Conservation (phyloP, 306 rosid species). For the Corylus heterophylla region DNA sequence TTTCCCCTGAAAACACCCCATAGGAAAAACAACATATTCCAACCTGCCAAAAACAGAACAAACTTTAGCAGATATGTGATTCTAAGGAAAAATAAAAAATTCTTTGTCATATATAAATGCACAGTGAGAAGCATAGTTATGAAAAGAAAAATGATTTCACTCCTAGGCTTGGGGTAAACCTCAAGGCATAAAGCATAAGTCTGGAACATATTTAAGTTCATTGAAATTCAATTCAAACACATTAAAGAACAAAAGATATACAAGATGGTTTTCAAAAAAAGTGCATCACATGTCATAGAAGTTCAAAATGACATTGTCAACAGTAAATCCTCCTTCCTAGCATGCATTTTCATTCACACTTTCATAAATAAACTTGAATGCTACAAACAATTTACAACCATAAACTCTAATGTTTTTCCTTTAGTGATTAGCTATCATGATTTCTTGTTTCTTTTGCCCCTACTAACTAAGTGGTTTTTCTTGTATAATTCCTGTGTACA, state of each 20-base stretch:
- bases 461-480: too few relatives aligned
- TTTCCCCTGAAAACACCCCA: conserved; percentile 91
- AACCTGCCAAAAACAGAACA: conserved; percentile 57
- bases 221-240: background rate
- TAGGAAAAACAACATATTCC: conserved; percentile 86
- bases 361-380: background rate
- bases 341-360: background rate
- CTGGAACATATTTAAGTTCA: background rate
- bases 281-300: background rate
- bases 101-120: background rate
- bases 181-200: background rate
- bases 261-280: background rate
- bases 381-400: background rate
- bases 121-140: background rate
- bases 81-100: conserved; percentile 1
- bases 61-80: conserved; percentile 15
- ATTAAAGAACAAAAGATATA: background rate
- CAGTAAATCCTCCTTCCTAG: background rate
- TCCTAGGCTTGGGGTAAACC: background rate
- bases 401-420: too few relatives aligned
- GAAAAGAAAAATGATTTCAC: too few relatives aligned
- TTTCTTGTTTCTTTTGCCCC: too few relatives aligned
- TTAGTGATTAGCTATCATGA: too few relatives aligned
- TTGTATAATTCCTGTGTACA: too few relatives aligned
- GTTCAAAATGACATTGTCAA: background rate